Conservation (phyloP, 2,329 filamentous ascomycete species). For the Dothistroma septosporum region DNA sequence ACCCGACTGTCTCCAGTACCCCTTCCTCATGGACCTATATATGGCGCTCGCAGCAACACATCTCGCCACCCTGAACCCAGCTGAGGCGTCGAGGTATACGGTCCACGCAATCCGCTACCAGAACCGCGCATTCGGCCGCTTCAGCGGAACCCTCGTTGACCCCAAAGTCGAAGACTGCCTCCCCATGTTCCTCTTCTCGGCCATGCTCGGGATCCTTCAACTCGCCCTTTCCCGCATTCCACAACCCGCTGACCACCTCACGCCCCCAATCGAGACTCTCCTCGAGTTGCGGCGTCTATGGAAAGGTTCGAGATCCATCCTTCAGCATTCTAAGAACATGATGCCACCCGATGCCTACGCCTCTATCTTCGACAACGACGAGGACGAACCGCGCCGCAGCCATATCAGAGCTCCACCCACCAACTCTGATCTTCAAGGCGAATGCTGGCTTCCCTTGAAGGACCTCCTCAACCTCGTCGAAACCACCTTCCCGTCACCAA, state of each 20-base stretch:
- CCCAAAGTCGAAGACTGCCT: slow-evolving; percentile 3
- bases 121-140: slow-evolving; percentile 8
- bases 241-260: not conserved
- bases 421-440: not conserved
- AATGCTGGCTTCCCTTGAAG: not conserved
- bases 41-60: slow-evolving; percentile 7
- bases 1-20: slow-evolving; percentile 4
- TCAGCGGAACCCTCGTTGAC: slow-evolving; percentile 3
- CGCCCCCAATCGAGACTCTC: not conserved
- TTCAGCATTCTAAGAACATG: not conserved
- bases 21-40: slow-evolving; percentile 11
- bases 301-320: slow-evolving; percentile 1
- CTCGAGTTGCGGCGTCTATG: not conserved
- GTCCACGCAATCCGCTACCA: slow-evolving; percentile 8
- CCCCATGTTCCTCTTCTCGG: slow-evolving; percentile 9
- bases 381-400: not conserved
- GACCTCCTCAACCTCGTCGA: not conserved
- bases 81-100: not conserved
- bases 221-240: not conserved
- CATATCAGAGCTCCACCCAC: not conserved
- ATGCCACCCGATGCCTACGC: not conserved
- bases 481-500: not conserved
- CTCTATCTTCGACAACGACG: slow-evolving; percentile 1
- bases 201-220: slow-evolving; percentile 1
- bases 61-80: slow-evolving; percentile 6